Base-by-base conservation (phyloP, 2,329 filamentous ascomycete genomes). In the Aspergillus bombycis region DNA sequence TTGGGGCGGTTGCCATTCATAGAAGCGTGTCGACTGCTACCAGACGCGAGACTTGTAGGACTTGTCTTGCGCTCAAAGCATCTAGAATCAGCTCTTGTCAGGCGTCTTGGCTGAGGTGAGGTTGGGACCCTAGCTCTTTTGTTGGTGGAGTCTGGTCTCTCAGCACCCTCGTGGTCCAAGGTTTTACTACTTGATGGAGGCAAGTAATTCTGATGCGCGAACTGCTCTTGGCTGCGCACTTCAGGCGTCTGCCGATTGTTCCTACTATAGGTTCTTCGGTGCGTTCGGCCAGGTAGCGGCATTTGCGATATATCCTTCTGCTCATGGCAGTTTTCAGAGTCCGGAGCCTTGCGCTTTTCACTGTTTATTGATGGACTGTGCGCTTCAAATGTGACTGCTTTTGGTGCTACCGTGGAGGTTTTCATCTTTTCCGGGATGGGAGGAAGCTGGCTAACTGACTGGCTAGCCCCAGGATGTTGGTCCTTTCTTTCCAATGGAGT, bases 31-130 rank as follows among this genome's bases (percentile, higher is more conserved):
- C 65, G 67, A 48, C 72, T 74, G 48, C 67, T 73, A n/a, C 71
- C 73, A 56, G 73, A 74, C 21, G 71, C 71, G 32, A 76, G 67
- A 2, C 65, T 67, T 7, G 70, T 68, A 26, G 77, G 73, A n/a
- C 72, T 77, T 19, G 65, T 60, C 48, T 70, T 70, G 62, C 69
- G 71, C 23, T 71, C 71, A 30, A 70, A 69, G 32, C 68, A 70
- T n/a, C 70, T 68, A 4, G 67, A 68, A 28, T 43, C 48, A 12
- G 63, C 65, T 26, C 67, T 67, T 23, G 64, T 57, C 45, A 71
- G 67, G 23, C 66, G 57, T 34, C 59, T 64, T 16, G 61, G 23
- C 34, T 56, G 46, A 21, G 53, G 34, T 4, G 65, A 55, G 12
- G 30, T 62, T 9, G 56, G 30, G 7, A 53, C 26, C 57, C 65